Base-by-base conservation (phyloP, 441 rosid genomes). In the Bocquillonia castaneifolia region DNA sequence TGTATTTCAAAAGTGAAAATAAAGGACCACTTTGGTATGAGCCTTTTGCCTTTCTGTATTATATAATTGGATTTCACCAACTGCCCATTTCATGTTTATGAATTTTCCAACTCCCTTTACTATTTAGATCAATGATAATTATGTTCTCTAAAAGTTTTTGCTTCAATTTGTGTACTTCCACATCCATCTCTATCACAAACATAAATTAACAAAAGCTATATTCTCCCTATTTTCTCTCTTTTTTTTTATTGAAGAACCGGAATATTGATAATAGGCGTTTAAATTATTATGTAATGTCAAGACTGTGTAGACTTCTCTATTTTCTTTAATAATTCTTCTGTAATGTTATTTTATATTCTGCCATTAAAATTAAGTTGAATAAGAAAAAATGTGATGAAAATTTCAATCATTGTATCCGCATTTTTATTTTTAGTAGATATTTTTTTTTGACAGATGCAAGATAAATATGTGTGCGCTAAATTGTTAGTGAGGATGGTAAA, bases 1-100 rank as follows among this genome's bases (percentile, higher is more conserved):
- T 69, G 60, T 45, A 72, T 39, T 66, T 54, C 55, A 64, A 63
- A 72, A 73, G 76, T 74, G 77, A 32, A 63, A 10, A 68, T 51
- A 64, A 66, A 63, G 37, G 62, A 59, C 52, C 48, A 48, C 31
- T 25, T 37, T 36, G 39, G 51, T 40, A 51, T 42, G 62, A 67
- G 42, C 3, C 28, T 48, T 51, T 28, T 56, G 13, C 47, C 60
- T 61, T 59, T 32, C 56, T 26, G 18, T 4, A 13, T 5, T 37
- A 23, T 31, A 45, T 10, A 44, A 51, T 20, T 45, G 47, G 53
- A 20, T 55, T 70, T 20, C 42, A 31, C 22, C 3, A 26, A 48
- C 51, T 23, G 20, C 39, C 13, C 56, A 51, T 69, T 58, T 51
- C 61, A 55, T 14, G 20, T 25, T 68, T 55, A 37, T 36, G 51